Evolutionary conservation across 176 grass and related monocot species (phyloP), one percentile per base, ranked within the genome.

Genomic region (Aegilops longissima): DNA sequence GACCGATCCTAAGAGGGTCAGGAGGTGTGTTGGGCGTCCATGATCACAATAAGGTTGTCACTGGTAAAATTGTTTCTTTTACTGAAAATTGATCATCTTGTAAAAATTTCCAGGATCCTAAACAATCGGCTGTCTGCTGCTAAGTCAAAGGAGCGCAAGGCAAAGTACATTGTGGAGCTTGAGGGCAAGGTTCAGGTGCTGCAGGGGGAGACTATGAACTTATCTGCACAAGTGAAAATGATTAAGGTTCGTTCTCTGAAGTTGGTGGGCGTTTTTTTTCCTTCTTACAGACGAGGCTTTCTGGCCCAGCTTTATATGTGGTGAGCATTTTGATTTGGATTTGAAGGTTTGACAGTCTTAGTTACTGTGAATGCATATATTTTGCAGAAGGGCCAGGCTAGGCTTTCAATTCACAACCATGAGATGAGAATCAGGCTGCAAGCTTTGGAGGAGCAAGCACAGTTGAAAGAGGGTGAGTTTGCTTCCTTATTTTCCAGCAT

Each of bases 61-160:
- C 3, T 59, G 18, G 56, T 13, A 13, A 30, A 33, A n/a, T 33
- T 29, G 62, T 69, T 70, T 81, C 66, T 0, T 14, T 80, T 76
- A 25, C 76, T 80, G 70, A 70, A 80, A 83, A 80, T 49, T 76
- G 4, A 40, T 16, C 80, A 52, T 69, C 42, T 35, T 80, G 20
- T 52, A 27, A 82, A 47, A 72, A 5, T 70, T 82, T 77, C 9
- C 76, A 98, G 96, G 92, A 95, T 96, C 86, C 90, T 98, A 12
- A 87, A 86, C 14, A 98, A 98, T 42, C 69, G 96, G 56, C 23
- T 82, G 18, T 98, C 96, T 66, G 92, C 96, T 44, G 92, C 90
- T 2, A 89, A 86, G 49, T 98, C 96, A 5, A 98, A 98, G 93
- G 96, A 98, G 89, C 84, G 96, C 72, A 98, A 94, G 88, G 47